These are phyloP conservation scores for Fusarium bactridioides DNA, from an alignment of 2,329 filamentous ascomycete species.

Conservation along the genomic window DNA sequence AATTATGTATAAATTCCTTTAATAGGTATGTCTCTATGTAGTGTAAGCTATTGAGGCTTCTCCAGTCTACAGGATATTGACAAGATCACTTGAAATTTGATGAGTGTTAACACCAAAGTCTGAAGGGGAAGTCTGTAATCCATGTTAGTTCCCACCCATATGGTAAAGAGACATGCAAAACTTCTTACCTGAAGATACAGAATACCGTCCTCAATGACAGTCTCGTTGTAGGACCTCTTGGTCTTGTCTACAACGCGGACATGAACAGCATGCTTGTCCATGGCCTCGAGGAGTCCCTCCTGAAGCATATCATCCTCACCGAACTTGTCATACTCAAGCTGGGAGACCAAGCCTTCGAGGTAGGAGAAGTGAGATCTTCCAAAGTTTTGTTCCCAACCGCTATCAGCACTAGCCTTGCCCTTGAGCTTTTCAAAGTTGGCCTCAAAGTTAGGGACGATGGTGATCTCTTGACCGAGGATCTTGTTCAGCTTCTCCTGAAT, in stretches of 20 bases:
- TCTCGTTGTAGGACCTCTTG: constrained; percentile 55
- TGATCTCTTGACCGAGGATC: constrained; percentile 52
- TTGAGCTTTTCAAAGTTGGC: constrained; percentile 52
- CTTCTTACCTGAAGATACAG: constrained; percentile 58
- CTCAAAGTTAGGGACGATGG: constrained; percentile 58
- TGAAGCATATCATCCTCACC: constrained; percentile 57
- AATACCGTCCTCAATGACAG: constrained; percentile 56
- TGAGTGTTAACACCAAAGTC: constrained; percentile 50
- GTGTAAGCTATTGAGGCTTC: too few species aligned
- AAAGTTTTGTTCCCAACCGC: constrained; percentile 55
- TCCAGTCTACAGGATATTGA: constrained; percentile 45
- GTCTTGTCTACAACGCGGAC: constrained; percentile 57
- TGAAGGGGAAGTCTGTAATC: constrained; percentile 43
- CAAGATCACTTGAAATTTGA: constrained; percentile 46
- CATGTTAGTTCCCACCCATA: neutral
- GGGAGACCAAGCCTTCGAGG: constrained; percentile 53
- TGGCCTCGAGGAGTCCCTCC: constrained; percentile 57
- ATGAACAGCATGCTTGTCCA: constrained; percentile 53
- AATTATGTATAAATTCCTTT: neutral
- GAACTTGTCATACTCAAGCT: constrained; percentile 55
- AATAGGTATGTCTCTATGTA: neutral
- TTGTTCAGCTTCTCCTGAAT: constrained; percentile 50
- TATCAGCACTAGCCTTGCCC: constrained; percentile 35
- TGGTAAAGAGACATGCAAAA: neutral
- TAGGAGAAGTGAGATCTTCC: constrained; percentile 53